A percentile compares a stretch with the other conserved stretches of the same genome.
These are phyloP conservation scores for Warburgia ugandensis DNA, from an alignment of 164 flowering plant genomes.

Conservation along the genomic window DNA sequence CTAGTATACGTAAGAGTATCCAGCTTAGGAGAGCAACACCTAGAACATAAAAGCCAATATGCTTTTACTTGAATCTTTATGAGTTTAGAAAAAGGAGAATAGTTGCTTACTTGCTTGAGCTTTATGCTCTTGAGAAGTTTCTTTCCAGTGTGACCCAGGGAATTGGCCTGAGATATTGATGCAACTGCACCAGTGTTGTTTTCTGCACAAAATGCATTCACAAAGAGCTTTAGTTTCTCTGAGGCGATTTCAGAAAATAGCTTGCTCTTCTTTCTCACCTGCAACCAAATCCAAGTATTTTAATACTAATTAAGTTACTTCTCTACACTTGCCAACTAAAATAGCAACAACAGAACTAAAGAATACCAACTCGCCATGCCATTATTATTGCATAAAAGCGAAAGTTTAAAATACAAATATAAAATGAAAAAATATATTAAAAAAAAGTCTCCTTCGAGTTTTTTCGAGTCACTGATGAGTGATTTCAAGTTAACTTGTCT, in stretches of 20 bases:
- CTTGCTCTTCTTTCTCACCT: conserved; percentile 48
- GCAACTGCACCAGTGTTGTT: conserved; percentile 31
- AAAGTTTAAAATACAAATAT: too few relatives aligned
- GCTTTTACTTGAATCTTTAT: too few relatives aligned
- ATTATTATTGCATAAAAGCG: too few relatives aligned
- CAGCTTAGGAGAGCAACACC: too few relatives aligned
- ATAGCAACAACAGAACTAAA: not conserved
- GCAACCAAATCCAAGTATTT: conserved; percentile 10
- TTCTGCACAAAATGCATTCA: conserved; percentile 56
- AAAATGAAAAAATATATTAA: too few relatives aligned
- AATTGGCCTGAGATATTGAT: conserved; percentile 49
- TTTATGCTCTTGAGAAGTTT: conserved; percentile 46
- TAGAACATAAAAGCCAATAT: too few relatives aligned
- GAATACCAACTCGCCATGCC: too few relatives aligned
- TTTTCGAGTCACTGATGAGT: too few relatives aligned
- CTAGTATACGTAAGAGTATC: too few relatives aligned
- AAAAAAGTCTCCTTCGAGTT: too few relatives aligned
- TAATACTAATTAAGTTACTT: not conserved
- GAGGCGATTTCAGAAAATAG: conserved; percentile 39
- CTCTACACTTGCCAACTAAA: not conserved
- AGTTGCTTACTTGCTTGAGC: conserved; percentile 47
- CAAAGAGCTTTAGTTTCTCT: conserved; percentile 45
- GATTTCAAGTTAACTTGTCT: too few relatives aligned
- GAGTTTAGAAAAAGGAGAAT: too few relatives aligned
- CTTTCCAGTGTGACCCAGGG: conserved; percentile 24